Evolutionary conservation across 148 eudicot genomes (phyloP), one percentile per base, ranked within the genome.

Genomic region (Arbutus unedo): DNA sequence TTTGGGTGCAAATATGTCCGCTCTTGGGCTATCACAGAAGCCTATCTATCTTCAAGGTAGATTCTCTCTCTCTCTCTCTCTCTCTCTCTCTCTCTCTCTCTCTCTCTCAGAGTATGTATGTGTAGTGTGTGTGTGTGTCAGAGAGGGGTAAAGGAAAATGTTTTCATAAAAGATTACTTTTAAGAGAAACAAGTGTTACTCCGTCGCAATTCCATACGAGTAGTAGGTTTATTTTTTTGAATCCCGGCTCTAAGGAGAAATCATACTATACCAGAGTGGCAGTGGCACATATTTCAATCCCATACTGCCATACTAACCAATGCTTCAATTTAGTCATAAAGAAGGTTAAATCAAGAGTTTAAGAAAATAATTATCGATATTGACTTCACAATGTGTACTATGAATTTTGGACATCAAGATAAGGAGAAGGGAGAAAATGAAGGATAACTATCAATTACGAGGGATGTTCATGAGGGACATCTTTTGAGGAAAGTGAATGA

Each of bases 1-100:
- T 78, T 89, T 96, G 89, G 99, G 99, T 84, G 99, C 99, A 78
- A 96, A 94, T 86, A 96, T 96, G 98, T 96, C 99, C 41, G 99
- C 99, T 83, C 95, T 96, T 81, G 99, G 99, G 49, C 91, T 96
- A 84, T 96, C 99, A 15, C 99, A 96, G 85, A 96, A 94, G 88
- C 99, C 99, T 47, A 94, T 96, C 57, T 94, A 91, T 89, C 87
- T 83, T 84, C 91, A 96, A 76, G 95, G 98, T 96, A 77, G 84
- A 86, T 55, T 19, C 18, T 15, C 68, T 57, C 57, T 10, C 60
- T 8, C 38, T 31, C 38, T 31, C 38, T 31, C 38, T 8, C 38
- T 31, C 38, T 31, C 38, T 31, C 38, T 15, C 68, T 57, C 57
- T 10, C 60, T 19, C 18, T 15, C 68, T 57, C 57, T 10, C 60